These are phyloP conservation scores for Bryoglossum gracile DNA, from an alignment of 495 filamentous ascomycete genomes.

Conservation along the genomic window DNA sequence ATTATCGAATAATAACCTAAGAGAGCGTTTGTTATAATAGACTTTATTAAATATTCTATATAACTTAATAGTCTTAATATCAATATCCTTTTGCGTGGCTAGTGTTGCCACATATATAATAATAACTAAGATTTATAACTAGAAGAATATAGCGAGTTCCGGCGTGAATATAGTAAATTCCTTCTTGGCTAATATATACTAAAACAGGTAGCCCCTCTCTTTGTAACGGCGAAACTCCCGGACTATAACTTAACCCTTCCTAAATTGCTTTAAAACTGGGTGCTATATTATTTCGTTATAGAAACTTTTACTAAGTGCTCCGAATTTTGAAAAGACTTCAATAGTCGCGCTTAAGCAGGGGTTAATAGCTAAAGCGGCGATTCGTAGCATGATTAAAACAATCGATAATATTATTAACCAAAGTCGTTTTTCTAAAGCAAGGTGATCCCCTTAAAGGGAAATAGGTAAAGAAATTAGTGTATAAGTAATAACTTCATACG, in stretches of 20 bases:
- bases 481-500: background rate
- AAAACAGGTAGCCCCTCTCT: slow-evolving; percentile 1
- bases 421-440: background rate
- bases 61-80: slow-evolving; percentile 3
- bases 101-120: no score
- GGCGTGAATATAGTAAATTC: no score
- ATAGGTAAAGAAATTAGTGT: no score
- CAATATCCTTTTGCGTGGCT: background rate
- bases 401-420: background rate
- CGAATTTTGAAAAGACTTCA: no score
- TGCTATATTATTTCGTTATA: no score
- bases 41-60: slow-evolving; percentile 6
- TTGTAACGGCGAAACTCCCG: slow-evolving; percentile 9
- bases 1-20: slow-evolving; percentile 2
- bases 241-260: slow-evolving; percentile 1
- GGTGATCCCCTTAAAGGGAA: background rate
- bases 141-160: slow-evolving; percentile 1
- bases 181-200: background rate
- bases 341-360: background rate
- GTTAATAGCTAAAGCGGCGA: no score
- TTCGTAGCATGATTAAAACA: no score
- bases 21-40: slow-evolving; percentile 6
- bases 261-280: slow-evolving; percentile 1
- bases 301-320: no score
- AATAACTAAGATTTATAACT: background rate